phyloP scores from a whole-genome alignment of 1,139 yeast species.

The Petasospora fabianii region DNA sequence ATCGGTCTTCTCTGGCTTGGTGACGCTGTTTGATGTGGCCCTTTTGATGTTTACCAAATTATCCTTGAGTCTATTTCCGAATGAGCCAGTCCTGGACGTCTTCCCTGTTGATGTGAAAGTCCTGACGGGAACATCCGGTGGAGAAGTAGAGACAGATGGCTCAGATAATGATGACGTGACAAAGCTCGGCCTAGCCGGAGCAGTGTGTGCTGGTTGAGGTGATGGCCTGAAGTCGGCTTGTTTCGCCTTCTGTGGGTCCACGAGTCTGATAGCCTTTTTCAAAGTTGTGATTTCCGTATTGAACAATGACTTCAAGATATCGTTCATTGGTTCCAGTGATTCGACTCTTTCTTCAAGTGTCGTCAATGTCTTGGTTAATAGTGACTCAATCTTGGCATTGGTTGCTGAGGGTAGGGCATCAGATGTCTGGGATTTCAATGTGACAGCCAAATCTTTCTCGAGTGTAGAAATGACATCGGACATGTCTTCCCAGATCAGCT shows the following conservation, averaged over 20 bases:
- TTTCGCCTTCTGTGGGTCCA: conserved; percentile 11
- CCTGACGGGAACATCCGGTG: conserved; percentile 7
- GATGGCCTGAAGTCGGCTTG: conserved; percentile 8
- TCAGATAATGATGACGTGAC: conserved; percentile 5
- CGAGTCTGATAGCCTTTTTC: conserved; percentile 13
- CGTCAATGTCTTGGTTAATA: conserved; percentile 18
- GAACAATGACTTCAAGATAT: conserved; percentile 14
- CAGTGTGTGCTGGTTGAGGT: conserved; percentile 7
- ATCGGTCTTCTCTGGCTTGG: conserved; percentile 6
- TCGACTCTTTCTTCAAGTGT: conserved; percentile 15
- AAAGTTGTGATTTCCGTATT: conserved; percentile 17
- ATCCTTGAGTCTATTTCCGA: conserved; percentile 12
- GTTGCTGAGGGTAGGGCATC: conserved; percentile 19
- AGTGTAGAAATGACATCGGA: conserved; percentile 25
- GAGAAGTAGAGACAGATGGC: conserved; percentile 15
- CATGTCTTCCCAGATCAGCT: conserved; percentile 39
- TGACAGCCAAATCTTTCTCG: conserved; percentile 18
- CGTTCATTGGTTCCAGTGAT: conserved; percentile 10
- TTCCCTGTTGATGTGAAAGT: neutral
- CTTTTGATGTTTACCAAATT: conserved; percentile 10
- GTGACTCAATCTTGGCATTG: conserved; percentile 18
- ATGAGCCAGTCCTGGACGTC: conserved; percentile 2
- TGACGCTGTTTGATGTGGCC: neutral
- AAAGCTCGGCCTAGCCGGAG: conserved; percentile 7
- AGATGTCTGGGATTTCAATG: conserved; percentile 21